Evolutionary conservation across 192 early-diverging fungal species (phyloP).

Genomic region (Backusella liffmaniae): DNA sequence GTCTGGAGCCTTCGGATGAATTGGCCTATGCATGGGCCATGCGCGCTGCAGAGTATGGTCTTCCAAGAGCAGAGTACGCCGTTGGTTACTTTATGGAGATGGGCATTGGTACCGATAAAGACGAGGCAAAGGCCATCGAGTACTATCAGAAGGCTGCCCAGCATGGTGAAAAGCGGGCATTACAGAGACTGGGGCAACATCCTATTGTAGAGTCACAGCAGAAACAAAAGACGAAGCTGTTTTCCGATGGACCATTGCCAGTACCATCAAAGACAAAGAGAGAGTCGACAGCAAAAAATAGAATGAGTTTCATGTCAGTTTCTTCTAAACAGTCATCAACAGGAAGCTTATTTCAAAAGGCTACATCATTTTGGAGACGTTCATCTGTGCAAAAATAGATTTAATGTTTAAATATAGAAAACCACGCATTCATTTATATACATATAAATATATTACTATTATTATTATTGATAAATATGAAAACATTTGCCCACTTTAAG

Average conservation of each 20-base stretch:
- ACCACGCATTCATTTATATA: neutral
- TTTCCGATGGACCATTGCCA: neutral
- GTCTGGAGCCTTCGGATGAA: constrained; percentile 45
- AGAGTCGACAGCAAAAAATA: neutral
- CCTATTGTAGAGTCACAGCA: neutral
- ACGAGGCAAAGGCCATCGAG: constrained; percentile 49
- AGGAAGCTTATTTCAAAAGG: neutral
- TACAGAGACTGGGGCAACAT: constrained; percentile 32
- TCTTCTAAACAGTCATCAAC: neutral
- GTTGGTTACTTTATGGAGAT: constrained; percentile 61
- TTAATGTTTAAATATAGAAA: neutral
- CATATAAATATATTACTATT: neutral
- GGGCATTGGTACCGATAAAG: constrained; percentile 52
- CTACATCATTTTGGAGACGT: neutral
- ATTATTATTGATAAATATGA: neutral
- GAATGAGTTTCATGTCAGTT: neutral
- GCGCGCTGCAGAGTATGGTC: constrained; percentile 46
- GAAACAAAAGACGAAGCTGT: neutral
- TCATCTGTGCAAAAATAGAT: neutral
- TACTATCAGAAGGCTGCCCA: constrained; percentile 66
- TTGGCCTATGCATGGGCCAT: constrained; percentile 55
- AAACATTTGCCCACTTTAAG: too few species aligned
- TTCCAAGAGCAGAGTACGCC: constrained; percentile 58
- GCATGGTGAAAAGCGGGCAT: constrained; percentile 54
- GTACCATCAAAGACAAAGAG: neutral